Evolutionary conservation across 306 rosid species (phyloP).

Genomic region (Medicago arabica): DNA sequence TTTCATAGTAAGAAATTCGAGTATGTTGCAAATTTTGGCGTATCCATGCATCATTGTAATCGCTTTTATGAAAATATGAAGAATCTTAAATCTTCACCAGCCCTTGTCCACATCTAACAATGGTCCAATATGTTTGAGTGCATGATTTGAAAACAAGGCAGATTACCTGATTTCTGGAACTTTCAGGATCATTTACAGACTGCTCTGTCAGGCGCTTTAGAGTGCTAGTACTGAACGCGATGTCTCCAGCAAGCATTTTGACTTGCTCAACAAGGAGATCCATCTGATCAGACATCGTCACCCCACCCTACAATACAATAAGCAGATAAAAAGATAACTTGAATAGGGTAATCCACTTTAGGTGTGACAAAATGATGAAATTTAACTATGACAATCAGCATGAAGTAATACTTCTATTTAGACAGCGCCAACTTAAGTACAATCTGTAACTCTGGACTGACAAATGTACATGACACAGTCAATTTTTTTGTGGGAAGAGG

Average conservation of each 20-base stretch:
- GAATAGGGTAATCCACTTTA: constrained; percentile 27
- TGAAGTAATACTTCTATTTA: constrained; percentile 2
- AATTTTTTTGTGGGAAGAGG: not conserved
- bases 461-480: constrained; percentile 12
- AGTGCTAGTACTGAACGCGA: constrained; percentile 95
- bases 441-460: constrained; percentile 18
- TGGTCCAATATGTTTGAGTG: not conserved
- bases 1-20: not conserved
- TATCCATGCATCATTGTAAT: constrained; percentile 12
- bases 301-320: constrained; percentile 73
- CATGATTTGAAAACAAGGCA: constrained; percentile 15
- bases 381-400: constrained; percentile 16
- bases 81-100: not conserved
- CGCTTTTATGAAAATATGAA: constrained; percentile 22
- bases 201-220: constrained; percentile 95
- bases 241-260: constrained; percentile 97
- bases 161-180: constrained; percentile 80
- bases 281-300: constrained; percentile 89
- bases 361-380: constrained; percentile 6
- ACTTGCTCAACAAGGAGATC: constrained; percentile 99
- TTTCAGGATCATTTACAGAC: constrained; percentile 81
- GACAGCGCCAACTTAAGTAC: constrained; percentile 11
- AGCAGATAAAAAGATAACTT: constrained; percentile 34
- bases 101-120: constrained; percentile 30
- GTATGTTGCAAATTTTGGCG: not conserved